phyloP scores from a whole-genome alignment of 2,329 filamentous ascomycete genomes.

The Cercospora beticola region DNA sequence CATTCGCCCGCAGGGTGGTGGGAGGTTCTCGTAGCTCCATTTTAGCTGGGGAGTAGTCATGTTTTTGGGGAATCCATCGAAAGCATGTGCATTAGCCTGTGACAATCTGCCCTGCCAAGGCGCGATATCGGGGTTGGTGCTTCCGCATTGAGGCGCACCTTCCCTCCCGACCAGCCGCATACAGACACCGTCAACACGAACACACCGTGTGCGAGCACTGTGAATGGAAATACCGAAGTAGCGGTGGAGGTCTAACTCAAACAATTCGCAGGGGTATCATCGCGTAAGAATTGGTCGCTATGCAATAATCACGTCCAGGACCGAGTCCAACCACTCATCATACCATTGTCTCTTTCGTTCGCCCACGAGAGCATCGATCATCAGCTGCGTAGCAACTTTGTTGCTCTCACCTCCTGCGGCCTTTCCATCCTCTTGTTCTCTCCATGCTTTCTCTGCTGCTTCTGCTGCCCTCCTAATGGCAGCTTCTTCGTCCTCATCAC shows the following conservation, averaged over 20 bases:
- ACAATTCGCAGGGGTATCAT: neutral
- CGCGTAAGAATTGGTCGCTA: neutral
- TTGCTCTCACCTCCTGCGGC: constrained; percentile 27
- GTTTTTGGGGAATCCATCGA: neutral
- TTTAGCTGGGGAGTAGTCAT: constrained; percentile 1
- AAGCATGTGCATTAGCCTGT: constrained; percentile 4
- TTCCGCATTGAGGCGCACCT: neutral
- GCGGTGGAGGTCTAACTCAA: neutral
- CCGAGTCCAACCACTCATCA: constrained; percentile 23
- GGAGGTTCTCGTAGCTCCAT: constrained; percentile 3
- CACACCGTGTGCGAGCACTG: neutral
- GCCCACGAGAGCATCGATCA: constrained; percentile 25
- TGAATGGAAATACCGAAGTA: neutral
- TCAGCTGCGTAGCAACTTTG: constrained; percentile 12
- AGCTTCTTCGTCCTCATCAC: constrained; percentile 49
- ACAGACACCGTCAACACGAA: neutral
- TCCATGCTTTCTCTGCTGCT: constrained; percentile 48
- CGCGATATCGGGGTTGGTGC: constrained; percentile 4
- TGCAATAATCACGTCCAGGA: constrained; percentile 23
- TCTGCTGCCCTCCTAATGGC: constrained; percentile 44
- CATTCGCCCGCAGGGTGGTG: neutral
- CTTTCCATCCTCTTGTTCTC: constrained; percentile 40
- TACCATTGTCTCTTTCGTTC: constrained; percentile 23
- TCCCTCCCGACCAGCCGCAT: neutral
- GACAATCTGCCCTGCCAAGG: constrained; percentile 2